phyloP scores from a whole-genome alignment of 169 alveolate genomes.

The Eimeria necatrix region DNA sequence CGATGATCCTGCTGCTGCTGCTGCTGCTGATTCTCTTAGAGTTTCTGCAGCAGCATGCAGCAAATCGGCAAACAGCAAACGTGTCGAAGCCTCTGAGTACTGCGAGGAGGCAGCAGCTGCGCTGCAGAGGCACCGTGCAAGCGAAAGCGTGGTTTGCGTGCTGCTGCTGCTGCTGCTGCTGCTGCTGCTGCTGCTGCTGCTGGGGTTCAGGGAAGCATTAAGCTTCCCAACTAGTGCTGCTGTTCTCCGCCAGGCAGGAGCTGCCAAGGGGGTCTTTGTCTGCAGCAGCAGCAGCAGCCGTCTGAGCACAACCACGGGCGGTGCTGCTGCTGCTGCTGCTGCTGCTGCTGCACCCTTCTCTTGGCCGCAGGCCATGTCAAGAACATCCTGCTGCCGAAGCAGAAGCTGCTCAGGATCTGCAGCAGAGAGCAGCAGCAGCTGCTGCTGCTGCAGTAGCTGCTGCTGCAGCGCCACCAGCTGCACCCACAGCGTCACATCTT shows the following conservation, averaged over 20 bases:
- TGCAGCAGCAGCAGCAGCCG: slow-evolving; percentile 76
- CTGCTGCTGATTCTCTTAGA: background rate
- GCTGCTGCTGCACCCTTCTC: slow-evolving; percentile 35
- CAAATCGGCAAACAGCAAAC: slow-evolving; percentile 28
- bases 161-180: slow-evolving; percentile 21
- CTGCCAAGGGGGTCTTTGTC: slow-evolving; percentile 8
- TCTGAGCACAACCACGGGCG: slow-evolving; percentile 19
- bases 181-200: slow-evolving; percentile 63
- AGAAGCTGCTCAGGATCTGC: slow-evolving; percentile 30
- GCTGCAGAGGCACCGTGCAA: slow-evolving; percentile 54
- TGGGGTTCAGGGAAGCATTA: slow-evolving; percentile 4
- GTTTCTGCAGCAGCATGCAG: slow-evolving; percentile 28
- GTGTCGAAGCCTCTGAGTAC: slow-evolving; percentile 15
- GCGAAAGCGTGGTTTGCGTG: slow-evolving; percentile 13
- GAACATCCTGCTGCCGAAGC: slow-evolving; percentile 71
- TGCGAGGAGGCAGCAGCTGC: slow-evolving; percentile 63
- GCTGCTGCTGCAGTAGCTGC: slow-evolving; percentile 69
- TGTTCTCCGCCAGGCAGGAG: slow-evolving; percentile 45
- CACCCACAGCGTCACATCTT: background rate
- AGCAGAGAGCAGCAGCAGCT: slow-evolving; percentile 37
- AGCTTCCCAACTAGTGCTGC: slow-evolving; percentile 23
- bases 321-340: slow-evolving; percentile 55
- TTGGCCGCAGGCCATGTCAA: slow-evolving; percentile 49
- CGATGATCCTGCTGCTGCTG: slow-evolving; percentile 8
- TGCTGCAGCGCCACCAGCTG: slow-evolving; percentile 65